Evolutionary conservation across 2,329 filamentous ascomycete species (phyloP), one percentile per base, ranked within the genome.

Genomic region (Hypoxylon sp.): DNA sequence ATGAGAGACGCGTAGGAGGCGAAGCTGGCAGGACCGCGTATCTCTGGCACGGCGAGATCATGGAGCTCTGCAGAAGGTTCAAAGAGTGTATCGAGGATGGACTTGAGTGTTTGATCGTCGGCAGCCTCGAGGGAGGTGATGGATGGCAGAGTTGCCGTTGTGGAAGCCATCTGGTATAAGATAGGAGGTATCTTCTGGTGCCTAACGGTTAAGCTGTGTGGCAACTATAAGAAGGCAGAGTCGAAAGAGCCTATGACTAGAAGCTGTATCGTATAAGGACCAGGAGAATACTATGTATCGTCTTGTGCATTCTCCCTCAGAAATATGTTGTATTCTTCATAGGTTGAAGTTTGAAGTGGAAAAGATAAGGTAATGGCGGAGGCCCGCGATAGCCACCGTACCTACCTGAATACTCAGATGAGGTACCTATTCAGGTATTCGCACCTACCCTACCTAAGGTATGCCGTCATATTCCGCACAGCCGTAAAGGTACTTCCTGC

Each of bases 51-150:
- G 13, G 90, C 84, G 11, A 95, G 81, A 10, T 82, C 79, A 73
- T 94, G 91, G 1, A 97, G 85, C 47, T 88, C 84, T 0, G 83
- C 78, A 50, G 88, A 92, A 13, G 91, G 90, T 73, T 97, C 93
- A 75, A 97, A 97, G 57, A 97, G 87, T 3, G 87, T 81, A 75
- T 96, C 90, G 45, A 97, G 83, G 46, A 87, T 78, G 3, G 75
- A 70, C 31, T 79, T 80, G 53, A 89, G 82, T 17, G 82, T 77
- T 23, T 79, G 68, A 24, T 84, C 80, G 15, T 86, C 71, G 45
- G 88, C 81, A 42, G 77, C 75, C 21, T 81, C 77, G 33, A 96
- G 77, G 11, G 77, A 75, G 41, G 78, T 71, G 67, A 88, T 79
- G 23, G 81, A 72, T 10, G 90, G 90, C 5, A 95, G 80, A 42